Conservation (phyloP, 2,329 filamentous ascomycete genomes). For the Ophiostoma sp. region DNA sequence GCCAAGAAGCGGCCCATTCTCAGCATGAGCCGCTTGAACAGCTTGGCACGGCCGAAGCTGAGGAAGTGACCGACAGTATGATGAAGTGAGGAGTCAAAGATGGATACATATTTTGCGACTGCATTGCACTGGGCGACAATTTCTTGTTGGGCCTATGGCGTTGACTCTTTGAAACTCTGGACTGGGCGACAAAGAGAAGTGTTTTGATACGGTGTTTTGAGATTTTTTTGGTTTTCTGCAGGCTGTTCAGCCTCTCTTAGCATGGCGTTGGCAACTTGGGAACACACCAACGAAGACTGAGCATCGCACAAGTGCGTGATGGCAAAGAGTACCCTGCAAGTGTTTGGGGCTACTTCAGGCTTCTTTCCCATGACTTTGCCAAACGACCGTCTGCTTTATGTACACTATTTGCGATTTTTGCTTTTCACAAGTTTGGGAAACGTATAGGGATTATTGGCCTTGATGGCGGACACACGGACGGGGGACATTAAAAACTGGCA, state of each 20-base stretch:
- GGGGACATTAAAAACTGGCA: constrained; percentile 4
- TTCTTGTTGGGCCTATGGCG: not conserved
- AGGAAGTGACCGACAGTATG: constrained; percentile 39
- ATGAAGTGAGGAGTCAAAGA: not conserved
- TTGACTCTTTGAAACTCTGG: not conserved
- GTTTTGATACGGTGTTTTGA: constrained; percentile 1
- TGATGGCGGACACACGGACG: not conserved
- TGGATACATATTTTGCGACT: not conserved
- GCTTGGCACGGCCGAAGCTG: constrained; percentile 61
- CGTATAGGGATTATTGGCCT: not conserved
- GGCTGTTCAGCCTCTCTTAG: not conserved
- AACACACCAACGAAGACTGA: not conserved
- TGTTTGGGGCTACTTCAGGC: not conserved
- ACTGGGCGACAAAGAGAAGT: not conserved
- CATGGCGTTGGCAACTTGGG: not conserved
- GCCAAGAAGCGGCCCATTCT: constrained; percentile 55
- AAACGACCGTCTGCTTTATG: not conserved
- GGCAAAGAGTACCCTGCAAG: not conserved
- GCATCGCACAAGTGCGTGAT: not conserved
- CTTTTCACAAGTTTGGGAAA: not conserved
- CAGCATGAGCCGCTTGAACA: constrained; percentile 60
- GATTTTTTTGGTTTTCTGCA: not conserved
- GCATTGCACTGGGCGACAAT: not conserved
- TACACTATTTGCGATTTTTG: constrained; percentile 12
- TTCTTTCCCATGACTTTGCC: not conserved